phyloP scores from a whole-genome alignment of 2,329 filamentous ascomycete species.

The Monosporascus sp. region DNA sequence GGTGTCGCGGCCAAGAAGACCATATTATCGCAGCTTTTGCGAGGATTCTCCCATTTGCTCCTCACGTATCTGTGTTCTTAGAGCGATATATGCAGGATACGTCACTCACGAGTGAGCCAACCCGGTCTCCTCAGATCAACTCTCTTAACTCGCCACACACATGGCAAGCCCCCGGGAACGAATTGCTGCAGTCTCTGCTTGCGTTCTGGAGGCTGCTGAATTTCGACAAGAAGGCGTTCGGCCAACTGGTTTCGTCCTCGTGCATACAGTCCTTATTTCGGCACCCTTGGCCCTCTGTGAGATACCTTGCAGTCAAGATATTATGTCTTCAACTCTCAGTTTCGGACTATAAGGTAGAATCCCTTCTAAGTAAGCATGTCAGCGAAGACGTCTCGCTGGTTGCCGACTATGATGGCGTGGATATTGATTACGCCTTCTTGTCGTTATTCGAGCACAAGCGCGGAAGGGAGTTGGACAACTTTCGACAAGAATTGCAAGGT shows the following conservation, averaged over 20 bases:
- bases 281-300: conserved; percentile 53
- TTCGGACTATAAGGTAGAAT: conserved; percentile 72
- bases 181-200: conserved; percentile 46
- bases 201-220: conserved; percentile 74
- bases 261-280: conserved; percentile 65
- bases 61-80: conserved; percentile 70
- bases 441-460: conserved; percentile 53
- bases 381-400: conserved; percentile 53
- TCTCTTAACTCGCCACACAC: conserved; percentile 17
- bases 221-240: conserved; percentile 66
- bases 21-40: conserved; percentile 66
- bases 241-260: conserved; percentile 56
- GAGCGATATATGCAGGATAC: conserved; percentile 37
- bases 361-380: conserved; percentile 62
- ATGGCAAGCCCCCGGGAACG: conserved; percentile 5
- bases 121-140: conserved; percentile 18
- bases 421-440: conserved; percentile 73
- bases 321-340: conserved; percentile 75
- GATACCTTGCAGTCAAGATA: conserved; percentile 76
- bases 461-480: conserved; percentile 37
- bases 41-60: conserved; percentile 74
- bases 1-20: conserved; percentile 31
- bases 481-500: conserved; percentile 33
- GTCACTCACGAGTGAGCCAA: conserved; percentile 12
- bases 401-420: conserved; percentile 68